A percentile compares a stretch with the other conserved stretches of the same genome.
Conservation (phyloP, 1,284 basidiomycete species). For the Inonotus hispidus region DNA sequence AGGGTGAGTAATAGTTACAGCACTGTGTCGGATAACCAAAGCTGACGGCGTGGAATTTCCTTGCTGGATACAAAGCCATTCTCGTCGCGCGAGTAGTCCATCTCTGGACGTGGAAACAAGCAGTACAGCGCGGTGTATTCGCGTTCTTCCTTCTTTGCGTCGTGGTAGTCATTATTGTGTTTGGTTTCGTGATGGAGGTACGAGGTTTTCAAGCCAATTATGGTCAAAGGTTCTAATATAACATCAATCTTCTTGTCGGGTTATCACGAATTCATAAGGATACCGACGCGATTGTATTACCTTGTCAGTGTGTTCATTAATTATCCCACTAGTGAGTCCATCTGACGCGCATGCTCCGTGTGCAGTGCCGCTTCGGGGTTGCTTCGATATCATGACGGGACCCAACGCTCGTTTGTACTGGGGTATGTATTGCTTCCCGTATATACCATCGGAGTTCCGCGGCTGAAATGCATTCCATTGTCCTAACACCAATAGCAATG, state of each 20-base stretch:
- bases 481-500: slow-evolving; percentile 1
- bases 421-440: slow-evolving; percentile 2
- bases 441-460: neutral
- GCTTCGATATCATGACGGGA: slow-evolving; percentile 14
- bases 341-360: neutral
- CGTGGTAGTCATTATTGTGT: neutral
- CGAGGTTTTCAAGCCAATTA: neutral
- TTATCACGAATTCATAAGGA: neutral
- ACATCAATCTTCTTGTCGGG: neutral
- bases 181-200: slow-evolving; percentile 15
- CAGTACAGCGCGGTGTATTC: slow-evolving; percentile 5
- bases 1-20: slow-evolving; percentile 8
- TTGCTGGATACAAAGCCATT: slow-evolving; percentile 4
- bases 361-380: slow-evolving; percentile 11
- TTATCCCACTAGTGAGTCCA: neutral
- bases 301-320: neutral
- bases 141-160: slow-evolving; percentile 6
- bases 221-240: no score
- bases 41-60: no score
- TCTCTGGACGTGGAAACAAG: slow-evolving; percentile 11
- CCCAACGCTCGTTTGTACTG: slow-evolving; percentile 13
- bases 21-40: no score
- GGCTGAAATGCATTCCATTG: neutral
- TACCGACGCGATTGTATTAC: slow-evolving; percentile 8
- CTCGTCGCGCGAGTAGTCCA: slow-evolving; percentile 13